Evolutionary conservation across 164 flowering plant genomes (phyloP), one percentile per base, ranked within the genome.

Genomic region (Brasenia schreberi): DNA sequence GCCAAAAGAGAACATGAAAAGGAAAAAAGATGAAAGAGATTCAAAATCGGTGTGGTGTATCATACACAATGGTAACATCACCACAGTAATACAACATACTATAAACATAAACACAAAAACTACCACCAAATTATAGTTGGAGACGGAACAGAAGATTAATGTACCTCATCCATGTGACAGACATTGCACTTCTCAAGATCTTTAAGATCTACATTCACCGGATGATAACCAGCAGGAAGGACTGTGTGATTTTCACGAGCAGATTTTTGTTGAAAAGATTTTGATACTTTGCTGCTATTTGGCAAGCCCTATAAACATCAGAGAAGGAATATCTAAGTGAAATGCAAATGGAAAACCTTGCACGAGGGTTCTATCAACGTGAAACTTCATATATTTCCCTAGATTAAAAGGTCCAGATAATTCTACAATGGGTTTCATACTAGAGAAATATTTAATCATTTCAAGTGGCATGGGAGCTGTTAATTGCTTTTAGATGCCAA

Each of bases 141-240:
- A 49, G 16, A 9, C 16, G 4, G 56, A 49, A 49, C 39, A 9
- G 56, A 49, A 49, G 16, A 49, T 49, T 49, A 49, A 9, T 49
- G 56, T 67, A 94, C 99, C 96, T 94, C 99, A 83, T 94, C 99
- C 99, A 94, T 94, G 79, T 91, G 96, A 75, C 99, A 94, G 52
- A 91, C 96, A 73, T 68, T 94, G 83, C 99, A 94, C 71, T 87
- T 91, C 66, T 94, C 99, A 75, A 95, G 90, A 78, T 95, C 99
- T 70, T 82, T 89, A 96, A 93, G 89, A 62, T 82, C 84, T 72
- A 92, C 87, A 76, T 80, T 85, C 72, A 95, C 96, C 67, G 88
- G 85, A 64, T 92, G 78, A 71, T 84, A 95, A 67, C 92, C 94
- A 79, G 43, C 71, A 68, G 87, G 81, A 7, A 80, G 64, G 61